Evolutionary conservation across 495 filamentous ascomycete species (phyloP).

Genomic region (Evansstolkia leycettana): DNA sequence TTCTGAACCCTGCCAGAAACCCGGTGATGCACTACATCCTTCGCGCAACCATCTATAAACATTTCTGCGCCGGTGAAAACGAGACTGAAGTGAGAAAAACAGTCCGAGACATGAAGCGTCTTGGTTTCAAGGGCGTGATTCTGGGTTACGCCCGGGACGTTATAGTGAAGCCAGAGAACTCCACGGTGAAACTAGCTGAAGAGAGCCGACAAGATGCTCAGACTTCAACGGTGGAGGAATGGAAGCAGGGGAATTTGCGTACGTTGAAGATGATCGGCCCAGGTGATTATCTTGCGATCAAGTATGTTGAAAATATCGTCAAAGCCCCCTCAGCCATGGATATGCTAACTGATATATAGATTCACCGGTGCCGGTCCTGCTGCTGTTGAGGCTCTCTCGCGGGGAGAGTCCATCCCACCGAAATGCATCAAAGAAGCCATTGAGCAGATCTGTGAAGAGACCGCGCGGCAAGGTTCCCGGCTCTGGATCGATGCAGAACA

Average conservation of each 20-base stretch:
- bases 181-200: neutral
- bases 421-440: conserved; percentile 47
- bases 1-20: conserved; percentile 47
- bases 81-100: conserved; percentile 46
- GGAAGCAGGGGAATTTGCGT: conserved; percentile 56
- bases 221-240: conserved; percentile 30
- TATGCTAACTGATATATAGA: too few species aligned
- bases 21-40: conserved; percentile 44
- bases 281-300: conserved; percentile 68
- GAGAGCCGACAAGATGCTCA: conserved; percentile 20
- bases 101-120: conserved; percentile 42
- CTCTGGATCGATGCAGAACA: conserved; percentile 83
- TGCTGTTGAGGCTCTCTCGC: conserved; percentile 47
- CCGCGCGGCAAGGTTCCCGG: conserved; percentile 48
- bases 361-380: conserved; percentile 66
- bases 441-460: conserved; percentile 56
- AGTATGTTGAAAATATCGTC: too few species aligned
- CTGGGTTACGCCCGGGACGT: conserved; percentile 68
- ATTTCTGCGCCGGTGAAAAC: conserved; percentile 73
- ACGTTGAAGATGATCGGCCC: conserved; percentile 50
- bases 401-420: conserved; percentile 36
- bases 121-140: conserved; percentile 69
- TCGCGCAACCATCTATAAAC: conserved; percentile 69
- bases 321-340: too few species aligned
- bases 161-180: conserved; percentile 38